Conservation (phyloP, 495 filamentous ascomycete genomes). For the Aspergillus sparsus region DNA sequence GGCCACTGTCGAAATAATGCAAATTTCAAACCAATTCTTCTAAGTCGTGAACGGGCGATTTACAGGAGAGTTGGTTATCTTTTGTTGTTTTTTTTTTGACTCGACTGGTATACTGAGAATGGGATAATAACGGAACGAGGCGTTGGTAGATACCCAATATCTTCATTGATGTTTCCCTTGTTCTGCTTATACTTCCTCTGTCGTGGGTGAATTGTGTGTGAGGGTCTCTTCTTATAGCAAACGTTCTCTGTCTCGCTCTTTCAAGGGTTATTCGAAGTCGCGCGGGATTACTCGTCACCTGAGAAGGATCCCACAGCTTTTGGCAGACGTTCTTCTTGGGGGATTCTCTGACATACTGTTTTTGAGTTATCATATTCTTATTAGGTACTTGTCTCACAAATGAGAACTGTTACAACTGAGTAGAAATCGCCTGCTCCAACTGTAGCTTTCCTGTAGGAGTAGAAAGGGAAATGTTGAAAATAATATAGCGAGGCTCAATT, state of each 20-base stretch:
- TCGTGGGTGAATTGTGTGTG: conserved; percentile 18
- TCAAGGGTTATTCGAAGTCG: background rate
- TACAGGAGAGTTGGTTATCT: conserved; percentile 28
- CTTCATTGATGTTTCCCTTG: conserved; percentile 41
- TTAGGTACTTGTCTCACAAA: background rate
- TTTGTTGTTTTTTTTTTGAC: conserved; percentile 19
- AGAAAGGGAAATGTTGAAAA: too few species aligned
- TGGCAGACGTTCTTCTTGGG: background rate
- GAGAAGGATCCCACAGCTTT: background rate
- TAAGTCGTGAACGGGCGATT: conserved; percentile 24
- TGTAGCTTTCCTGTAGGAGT: too few species aligned
- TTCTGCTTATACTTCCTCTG: conserved; percentile 35
- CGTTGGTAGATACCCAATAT: conserved; percentile 55
- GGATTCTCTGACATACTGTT: background rate
- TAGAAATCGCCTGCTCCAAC: too few species aligned
- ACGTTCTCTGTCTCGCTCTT: conserved; percentile 21
- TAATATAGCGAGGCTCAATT: too few species aligned
- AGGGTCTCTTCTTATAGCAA: conserved; percentile 21
- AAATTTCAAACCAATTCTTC: conserved; percentile 28
- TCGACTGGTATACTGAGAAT: conserved; percentile 39
- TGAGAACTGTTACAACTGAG: too few species aligned
- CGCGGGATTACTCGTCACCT: background rate
- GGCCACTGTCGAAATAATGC: conserved; percentile 38
- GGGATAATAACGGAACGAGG: conserved; percentile 52
- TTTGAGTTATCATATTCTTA: background rate